Evolutionary conservation across 345 rosid species (phyloP), one percentile per base, ranked within the genome.

Genomic region (Populus euphratica): DNA sequence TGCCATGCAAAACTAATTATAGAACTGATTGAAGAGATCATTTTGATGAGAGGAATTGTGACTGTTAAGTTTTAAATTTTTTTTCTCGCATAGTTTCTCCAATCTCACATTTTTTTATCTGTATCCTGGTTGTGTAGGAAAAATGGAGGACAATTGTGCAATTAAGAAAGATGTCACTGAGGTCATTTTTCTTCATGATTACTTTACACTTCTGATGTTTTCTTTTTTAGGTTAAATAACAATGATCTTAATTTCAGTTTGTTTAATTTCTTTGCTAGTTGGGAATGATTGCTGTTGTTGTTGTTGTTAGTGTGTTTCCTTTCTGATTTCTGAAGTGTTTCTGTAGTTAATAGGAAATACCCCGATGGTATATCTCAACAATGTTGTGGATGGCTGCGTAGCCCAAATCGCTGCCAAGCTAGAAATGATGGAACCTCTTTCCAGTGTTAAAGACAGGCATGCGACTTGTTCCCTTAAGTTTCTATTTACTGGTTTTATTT

Each of bases 301-400:
- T 41, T 43, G 47, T 43, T 43, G 4, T 43, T 43, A 11, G 47
- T 43, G 0, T 43, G 47, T 43, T 43, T 43, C 14, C 47, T 43
- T 11, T 10, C 47, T 43, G 47, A 43, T 43, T 43, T 43, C 47
- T 13, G 14, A 43, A 43, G 47, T 43, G 47, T 43, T 43, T 73
- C 44, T 77, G 41, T 89, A 93, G 98, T 90, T 95, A 43, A 93
- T 93, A 77, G 99, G 99, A 67, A 95, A 89, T 73, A 93, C 99
- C 43, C 99, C 98, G 13, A 90, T 95, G 98, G 97, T 95, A 33
- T 95, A 91, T 82, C 89, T 95, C 83, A 93, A 95, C 83, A 92
- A 88, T n/a, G 83, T 93, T 31, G 88, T 91, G 35, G 94, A 92
- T 43, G 97, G 96, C 25, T 93, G 90, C 70, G 93, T 83, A 0